These are phyloP conservation scores for Globisporangium perplexum DNA, from an alignment of 352 stramenopile species.

Conservation along the genomic window DNA sequence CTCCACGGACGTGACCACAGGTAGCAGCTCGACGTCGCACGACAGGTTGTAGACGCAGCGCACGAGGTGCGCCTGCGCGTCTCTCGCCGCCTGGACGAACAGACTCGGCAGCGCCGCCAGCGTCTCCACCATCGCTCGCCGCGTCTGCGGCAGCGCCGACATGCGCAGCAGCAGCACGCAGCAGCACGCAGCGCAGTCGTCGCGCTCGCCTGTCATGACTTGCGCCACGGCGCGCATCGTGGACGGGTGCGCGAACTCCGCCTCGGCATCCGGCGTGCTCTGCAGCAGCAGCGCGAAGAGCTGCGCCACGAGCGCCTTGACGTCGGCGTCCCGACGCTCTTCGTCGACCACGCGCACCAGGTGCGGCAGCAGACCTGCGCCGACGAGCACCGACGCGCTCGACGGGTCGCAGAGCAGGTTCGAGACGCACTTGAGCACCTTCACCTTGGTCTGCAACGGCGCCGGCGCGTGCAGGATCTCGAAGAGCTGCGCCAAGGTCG, in stretches of 20 bases:
- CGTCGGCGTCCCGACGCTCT: conserved; percentile 12
- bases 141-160: conserved; percentile 37
- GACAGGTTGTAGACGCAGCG: conserved; percentile 60
- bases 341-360: conserved; percentile 25
- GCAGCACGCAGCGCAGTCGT: conserved; percentile 36
- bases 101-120: conserved; percentile 25
- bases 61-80: conserved; percentile 39
- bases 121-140: conserved; percentile 14
- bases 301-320: conserved; percentile 17
- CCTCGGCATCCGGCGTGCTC: conserved; percentile 17
- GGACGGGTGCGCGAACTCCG: conserved; percentile 26
- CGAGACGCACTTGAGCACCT: conserved; percentile 38
- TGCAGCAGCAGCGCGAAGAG: conserved; percentile 29
- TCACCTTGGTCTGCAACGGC: conserved; percentile 22
- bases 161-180: conserved; percentile 52
- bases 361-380: conserved; percentile 19
- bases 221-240: conserved; percentile 16
- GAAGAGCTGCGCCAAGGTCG: conserved; percentile 36
- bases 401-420: conserved; percentile 43
- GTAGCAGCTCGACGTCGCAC: conserved; percentile 30
- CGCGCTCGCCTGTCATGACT: conserved; percentile 15
- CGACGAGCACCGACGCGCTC: conserved; percentile 19
- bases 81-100: conserved; percentile 23
- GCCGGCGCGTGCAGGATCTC: conserved; percentile 21
- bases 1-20: conserved; percentile 11